Evolutionary conservation across 2,329 filamentous ascomycete genomes (phyloP).

Genomic region (Cladobotryum mycophilum): DNA sequence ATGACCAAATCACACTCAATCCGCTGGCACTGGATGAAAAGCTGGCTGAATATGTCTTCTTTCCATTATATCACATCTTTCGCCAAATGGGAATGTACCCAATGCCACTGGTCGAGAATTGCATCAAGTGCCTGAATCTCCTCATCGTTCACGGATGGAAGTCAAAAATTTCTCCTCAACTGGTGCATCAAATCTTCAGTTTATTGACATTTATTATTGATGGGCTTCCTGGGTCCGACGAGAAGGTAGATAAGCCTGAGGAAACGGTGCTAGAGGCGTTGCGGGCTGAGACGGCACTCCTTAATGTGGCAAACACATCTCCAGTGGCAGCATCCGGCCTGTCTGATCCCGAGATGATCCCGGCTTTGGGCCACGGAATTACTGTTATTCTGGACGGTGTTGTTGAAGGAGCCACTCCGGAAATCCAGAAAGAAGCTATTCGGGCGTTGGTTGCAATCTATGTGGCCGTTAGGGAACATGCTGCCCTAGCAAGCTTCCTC

Average conservation of each 20-base stretch:
- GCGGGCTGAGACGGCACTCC: constrained; percentile 59
- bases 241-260: constrained; percentile 50
- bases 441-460: constrained; percentile 58
- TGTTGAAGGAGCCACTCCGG: constrained; percentile 54
- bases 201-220: constrained; percentile 77
- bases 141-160: constrained; percentile 78
- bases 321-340: constrained; percentile 43
- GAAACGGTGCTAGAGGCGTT: constrained; percentile 71
- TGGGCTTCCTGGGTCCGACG: constrained; percentile 53
- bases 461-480: constrained; percentile 58
- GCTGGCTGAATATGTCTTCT: constrained; percentile 90
- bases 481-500: constrained; percentile 77
- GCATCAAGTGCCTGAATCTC: constrained; percentile 66
- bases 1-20: constrained; percentile 37
- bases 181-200: constrained; percentile 80
- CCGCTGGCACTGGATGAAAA: constrained; percentile 62
- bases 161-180: constrained; percentile 58
- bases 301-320: constrained; percentile 51
- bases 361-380: constrained; percentile 74
- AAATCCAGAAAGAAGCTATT: constrained; percentile 67
- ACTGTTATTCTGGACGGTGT: constrained; percentile 72
- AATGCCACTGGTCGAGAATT: constrained; percentile 65
- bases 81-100: constrained; percentile 67
- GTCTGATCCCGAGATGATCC: constrained; percentile 56
- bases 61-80: constrained; percentile 82